A percentile compares a stretch with the other conserved stretches of the same genome.
Conservation (phyloP, 2,329 filamentous ascomycete species). For the Phoma sp. region DNA sequence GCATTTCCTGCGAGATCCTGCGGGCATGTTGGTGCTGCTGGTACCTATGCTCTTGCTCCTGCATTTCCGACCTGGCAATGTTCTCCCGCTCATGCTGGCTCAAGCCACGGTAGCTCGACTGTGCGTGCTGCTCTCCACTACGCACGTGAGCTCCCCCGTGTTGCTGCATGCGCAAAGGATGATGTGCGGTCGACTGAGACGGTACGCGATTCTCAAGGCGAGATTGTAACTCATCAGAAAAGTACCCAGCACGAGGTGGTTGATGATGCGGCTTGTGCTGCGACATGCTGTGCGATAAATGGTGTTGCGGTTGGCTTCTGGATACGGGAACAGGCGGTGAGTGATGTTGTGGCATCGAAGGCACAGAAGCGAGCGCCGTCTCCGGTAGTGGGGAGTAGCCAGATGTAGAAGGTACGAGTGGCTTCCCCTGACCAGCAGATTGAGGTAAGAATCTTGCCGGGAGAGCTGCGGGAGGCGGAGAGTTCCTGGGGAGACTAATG, state of each 20-base stretch:
- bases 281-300: constrained; percentile 33
- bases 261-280: constrained; percentile 38
- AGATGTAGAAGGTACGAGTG: constrained; percentile 28
- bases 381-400: constrained; percentile 34
- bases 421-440: constrained; percentile 37
- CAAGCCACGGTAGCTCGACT: constrained; percentile 31
- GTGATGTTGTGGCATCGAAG: constrained; percentile 38
- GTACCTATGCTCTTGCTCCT: constrained; percentile 41
- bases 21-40: constrained; percentile 39
- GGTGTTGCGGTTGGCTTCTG: constrained; percentile 34
- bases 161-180: constrained; percentile 33
- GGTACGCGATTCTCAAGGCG: constrained; percentile 39
- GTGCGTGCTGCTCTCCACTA: constrained; percentile 35
- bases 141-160: constrained; percentile 35
- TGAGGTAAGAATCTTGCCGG: constrained; percentile 42
- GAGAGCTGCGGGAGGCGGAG: constrained; percentile 42
- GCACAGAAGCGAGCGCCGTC: constrained; percentile 33
- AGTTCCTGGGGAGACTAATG: constrained; percentile 44
- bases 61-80: constrained; percentile 30
- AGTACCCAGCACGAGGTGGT: constrained; percentile 44
- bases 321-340: constrained; percentile 36
- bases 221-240: constrained; percentile 41
- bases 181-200: constrained; percentile 36
- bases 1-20: constrained; percentile 41
- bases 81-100: constrained; percentile 38